Conservation (phyloP, 2,329 filamentous ascomycete species). For the Setomelanomma holmii region DNA sequence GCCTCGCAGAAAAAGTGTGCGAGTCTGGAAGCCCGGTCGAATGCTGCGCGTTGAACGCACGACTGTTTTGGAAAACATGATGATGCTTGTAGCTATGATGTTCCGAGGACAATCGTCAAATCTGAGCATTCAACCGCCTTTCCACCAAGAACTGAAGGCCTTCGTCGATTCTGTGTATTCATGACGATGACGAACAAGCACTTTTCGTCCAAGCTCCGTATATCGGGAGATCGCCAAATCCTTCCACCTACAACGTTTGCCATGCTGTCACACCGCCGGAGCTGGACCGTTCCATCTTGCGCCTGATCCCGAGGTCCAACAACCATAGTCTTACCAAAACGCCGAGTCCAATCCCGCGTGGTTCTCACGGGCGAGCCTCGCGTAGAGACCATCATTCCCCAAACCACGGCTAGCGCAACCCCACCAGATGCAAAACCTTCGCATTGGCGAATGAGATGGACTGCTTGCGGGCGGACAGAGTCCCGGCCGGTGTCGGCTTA, state of each 20-base stretch:
- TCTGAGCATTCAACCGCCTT: too few relatives aligned
- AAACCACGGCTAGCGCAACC: slow-evolving; percentile 29
- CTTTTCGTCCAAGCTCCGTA: slow-evolving; percentile 22
- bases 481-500: slow-evolving; percentile 30
- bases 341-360: slow-evolving; percentile 7
- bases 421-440: slow-evolving; percentile 26
- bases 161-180: too few relatives aligned
- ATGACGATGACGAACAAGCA: slow-evolving; percentile 21
- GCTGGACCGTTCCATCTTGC: neutral
- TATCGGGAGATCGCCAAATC: slow-evolving; percentile 17
- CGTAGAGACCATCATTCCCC: slow-evolving; percentile 9
- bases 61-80: slow-evolving; percentile 30
- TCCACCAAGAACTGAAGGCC: too few relatives aligned
- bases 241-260: neutral
- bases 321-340: neutral
- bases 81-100: neutral
- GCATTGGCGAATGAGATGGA: slow-evolving; percentile 18
- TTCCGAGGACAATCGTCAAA: too few relatives aligned
- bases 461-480: neutral
- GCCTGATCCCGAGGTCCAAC: neutral
- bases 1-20: slow-evolving; percentile 29
- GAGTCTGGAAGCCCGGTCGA: slow-evolving; percentile 12
- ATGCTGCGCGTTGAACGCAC: slow-evolving; percentile 27
- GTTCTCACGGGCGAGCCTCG: neutral
- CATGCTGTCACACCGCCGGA: neutral